phyloP scores from a whole-genome alignment of 2,329 filamentous ascomycete genomes.

The Drechslerella coelobrocha region DNA sequence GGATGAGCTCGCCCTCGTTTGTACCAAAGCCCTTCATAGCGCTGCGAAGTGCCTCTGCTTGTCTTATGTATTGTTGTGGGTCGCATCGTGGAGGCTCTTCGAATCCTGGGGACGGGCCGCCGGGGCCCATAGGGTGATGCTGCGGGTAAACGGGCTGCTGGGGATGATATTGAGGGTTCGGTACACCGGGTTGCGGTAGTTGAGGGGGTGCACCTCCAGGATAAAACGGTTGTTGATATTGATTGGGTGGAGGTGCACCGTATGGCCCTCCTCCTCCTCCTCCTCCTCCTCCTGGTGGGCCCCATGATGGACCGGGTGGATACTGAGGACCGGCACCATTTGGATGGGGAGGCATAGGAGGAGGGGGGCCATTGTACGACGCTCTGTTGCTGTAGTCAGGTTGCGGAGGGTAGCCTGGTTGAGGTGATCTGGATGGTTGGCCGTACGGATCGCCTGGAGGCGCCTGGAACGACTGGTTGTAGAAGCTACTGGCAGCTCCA shows the following conservation, averaged over 20 bases:
- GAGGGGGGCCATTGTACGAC: conserved; percentile 50
- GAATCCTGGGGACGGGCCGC: conserved; percentile 57
- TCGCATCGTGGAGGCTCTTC: conserved; percentile 57
- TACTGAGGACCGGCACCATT: conserved; percentile 52
- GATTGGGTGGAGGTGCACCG: conserved; percentile 22
- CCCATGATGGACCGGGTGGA: conserved; percentile 56
- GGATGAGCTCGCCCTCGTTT: conserved; percentile 78
- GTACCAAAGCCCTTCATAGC: conserved; percentile 96
- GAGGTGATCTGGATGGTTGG: conserved; percentile 50
- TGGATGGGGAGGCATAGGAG: conserved; percentile 55
- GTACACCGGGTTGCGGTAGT: conserved; percentile 10
- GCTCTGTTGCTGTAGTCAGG: conserved; percentile 55
- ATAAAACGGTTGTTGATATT: conserved; percentile 50
- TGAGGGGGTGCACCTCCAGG: conserved; percentile 52
- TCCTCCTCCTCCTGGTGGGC: too few species aligned
- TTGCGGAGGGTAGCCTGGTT: conserved; percentile 58
- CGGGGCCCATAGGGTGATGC: conserved; percentile 57
- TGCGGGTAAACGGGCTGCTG: conserved; percentile 57
- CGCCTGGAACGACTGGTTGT: conserved; percentile 16
- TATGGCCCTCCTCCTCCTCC: too few species aligned
- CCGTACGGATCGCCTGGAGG: conserved; percentile 9
- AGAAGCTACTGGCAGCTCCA: conserved; percentile 18
- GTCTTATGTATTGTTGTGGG: conserved; percentile 67
- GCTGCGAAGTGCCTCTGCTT: conserved; percentile 74
- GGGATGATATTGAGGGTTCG: conserved; percentile 55